Conservation (phyloP, 805 yeast genomes). For the Wickerhamiella bombiphila region DNA sequence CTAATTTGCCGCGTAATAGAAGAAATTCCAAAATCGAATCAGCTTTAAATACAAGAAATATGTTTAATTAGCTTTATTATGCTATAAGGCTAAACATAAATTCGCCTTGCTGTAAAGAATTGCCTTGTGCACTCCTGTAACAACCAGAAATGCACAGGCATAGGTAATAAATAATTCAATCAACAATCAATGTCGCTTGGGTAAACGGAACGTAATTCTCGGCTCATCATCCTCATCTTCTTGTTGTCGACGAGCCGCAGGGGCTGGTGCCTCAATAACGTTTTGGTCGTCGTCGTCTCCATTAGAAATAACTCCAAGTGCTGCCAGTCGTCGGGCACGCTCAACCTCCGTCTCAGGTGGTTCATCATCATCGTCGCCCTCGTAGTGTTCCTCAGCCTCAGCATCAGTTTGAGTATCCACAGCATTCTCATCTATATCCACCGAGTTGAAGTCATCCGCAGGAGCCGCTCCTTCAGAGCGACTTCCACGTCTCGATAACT, state of each 20-base stretch:
- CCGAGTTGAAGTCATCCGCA: constrained; percentile 6
- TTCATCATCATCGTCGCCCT: constrained; percentile 20
- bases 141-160: no score
- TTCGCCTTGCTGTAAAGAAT: no score
- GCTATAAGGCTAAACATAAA: no score
- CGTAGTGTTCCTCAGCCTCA: constrained; percentile 16
- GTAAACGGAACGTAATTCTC: neutral
- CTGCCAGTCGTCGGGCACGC: constrained; percentile 41
- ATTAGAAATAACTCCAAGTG: constrained; percentile 19
- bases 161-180: no score
- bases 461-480: constrained; percentile 12
- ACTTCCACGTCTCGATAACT: constrained; percentile 8
- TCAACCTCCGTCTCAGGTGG: constrained; percentile 52
- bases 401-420: constrained; percentile 22
- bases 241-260: neutral
- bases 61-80: no score
- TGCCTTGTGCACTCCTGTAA: no score
- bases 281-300: constrained; percentile 4
- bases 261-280: neutral
- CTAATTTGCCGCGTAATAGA: no score
- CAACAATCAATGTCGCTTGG: neutral
- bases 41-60: no score
- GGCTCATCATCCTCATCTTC: neutral
- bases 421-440: constrained; percentile 7
- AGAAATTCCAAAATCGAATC: no score